Base-by-base conservation (phyloP, 805 yeast species). In the Metschnikowia amazonensis region DNA sequence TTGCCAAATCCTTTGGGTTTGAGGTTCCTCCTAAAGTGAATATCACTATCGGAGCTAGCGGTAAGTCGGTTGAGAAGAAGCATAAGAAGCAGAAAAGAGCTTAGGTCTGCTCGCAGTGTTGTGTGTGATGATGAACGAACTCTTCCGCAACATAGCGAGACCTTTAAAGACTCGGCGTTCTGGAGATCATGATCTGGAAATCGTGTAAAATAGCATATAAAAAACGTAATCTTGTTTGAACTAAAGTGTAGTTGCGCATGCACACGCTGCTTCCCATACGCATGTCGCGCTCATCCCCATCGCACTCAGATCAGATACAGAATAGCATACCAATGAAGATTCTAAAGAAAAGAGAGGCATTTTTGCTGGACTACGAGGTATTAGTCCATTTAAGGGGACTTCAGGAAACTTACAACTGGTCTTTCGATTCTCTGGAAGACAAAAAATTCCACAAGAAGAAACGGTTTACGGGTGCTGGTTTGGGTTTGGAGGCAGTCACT, bases 11-110 rank as follows among this genome's bases (percentile, higher is more conserved):
- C 11, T 94, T 87, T 66, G 99, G 99, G 8, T 94, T 94, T 70
- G 82, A 83, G 31, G 84, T 88, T 21, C 98, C 99, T 40, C 99
- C 99, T 53, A 89, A 89, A 72, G 99, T 94, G 44, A 94, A 94
- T 62, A 89, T 94, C 52, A 84, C 96, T 33, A 89, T 94, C 57
- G 98, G 98, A 20, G 89, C 96, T 39, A 86, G 96, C 64, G 92
- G 90, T 10, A 81, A 83, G 65, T 73, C 84, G 9, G 60, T 71
- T 47, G 77, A 72, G 52, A 72, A 69, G 59, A 72, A 70, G 64
- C 75, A 70, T 55, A 69, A 72, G 60, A 70, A 72, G 57, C 75
- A 71, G 54, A 69, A 56, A 52, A 62, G 70, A 52, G 59, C 56
- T 28, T 56, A 53, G 50, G 42, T 28, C 20, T 30, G 36, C 14